Base-by-base conservation (phyloP, 768 basidiomycete genomes). In the Lactarius trivialis region DNA sequence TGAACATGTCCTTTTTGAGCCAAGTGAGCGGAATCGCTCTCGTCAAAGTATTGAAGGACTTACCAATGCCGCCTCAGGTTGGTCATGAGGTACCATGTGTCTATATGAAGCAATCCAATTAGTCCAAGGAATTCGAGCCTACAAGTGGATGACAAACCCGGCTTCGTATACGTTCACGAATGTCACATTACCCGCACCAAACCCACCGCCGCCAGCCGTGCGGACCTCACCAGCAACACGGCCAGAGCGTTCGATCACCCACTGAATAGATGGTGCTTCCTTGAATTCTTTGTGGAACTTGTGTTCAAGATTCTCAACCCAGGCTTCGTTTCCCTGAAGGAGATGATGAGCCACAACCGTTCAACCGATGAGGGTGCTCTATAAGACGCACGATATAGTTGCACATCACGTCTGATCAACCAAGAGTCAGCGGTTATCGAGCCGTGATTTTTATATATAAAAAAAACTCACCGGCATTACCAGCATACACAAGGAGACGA, bases 31-130 rank as follows among this genome's bases (percentile, higher is more conserved):
- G 21, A 48, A 49, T 62, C 34, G 43, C 34, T 9, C 45, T 36
- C 11, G 26, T 6, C 3, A 19, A 28, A 15, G 57, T 45, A n/a
- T 26, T 30, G 55, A 70, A 51, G 41, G 33, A 71, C 85, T 54
- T 68, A 88, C 92, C 71, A 93, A 75, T 50, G 93, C 84, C 43
- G 86, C 93, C 69, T 91, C 89, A 1, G 93, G 89, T 70, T 95
- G 92, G 73, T 98, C 92, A 70, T 81, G 86, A 5, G 93, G 93
- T 8, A 91, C 91, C 92, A 93, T 89, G 71, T 93, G 91, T 37
- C 90, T 91, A 68, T 7, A 61, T 64, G 65, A 50, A 43, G 30
- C 30, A 21, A 49, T 8, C 32, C 12, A 4, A 52, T 57, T 39
- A 58, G 52, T 37, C 21, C 15, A 48, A 60, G 32, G 8, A 41